Evolutionary conservation across 208 protist species (phyloP).

Genomic region (Histomonas meleagridis): DNA sequence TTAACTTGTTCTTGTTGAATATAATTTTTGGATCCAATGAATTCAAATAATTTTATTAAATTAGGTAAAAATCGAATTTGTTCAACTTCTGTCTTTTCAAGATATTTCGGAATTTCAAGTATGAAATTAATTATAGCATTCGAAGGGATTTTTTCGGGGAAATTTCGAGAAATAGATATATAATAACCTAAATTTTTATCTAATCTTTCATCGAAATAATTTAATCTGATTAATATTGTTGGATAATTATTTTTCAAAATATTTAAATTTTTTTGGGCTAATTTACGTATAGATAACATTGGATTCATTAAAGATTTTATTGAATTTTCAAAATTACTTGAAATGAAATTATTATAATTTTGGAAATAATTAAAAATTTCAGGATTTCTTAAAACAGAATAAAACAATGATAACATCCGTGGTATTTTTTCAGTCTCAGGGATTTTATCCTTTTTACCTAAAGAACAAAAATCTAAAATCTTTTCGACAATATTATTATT

Average conservation of each 20-base stretch:
- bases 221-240: too few relatives aligned
- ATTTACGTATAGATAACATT: background rate
- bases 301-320: background rate
- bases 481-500: background rate
- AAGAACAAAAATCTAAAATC: background rate
- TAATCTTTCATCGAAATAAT: too few relatives aligned
- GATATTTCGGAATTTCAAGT: background rate
- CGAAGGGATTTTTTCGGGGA: background rate
- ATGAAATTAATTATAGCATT: background rate
- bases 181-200: too few relatives aligned
- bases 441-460: background rate
- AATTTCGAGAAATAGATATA: background rate
- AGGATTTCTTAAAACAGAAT: background rate
- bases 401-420: background rate
- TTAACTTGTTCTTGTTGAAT: background rate
- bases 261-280: background rate
- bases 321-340: too few relatives aligned
- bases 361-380: background rate
- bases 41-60: background rate
- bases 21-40: background rate
- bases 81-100: background rate
- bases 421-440: background rate
- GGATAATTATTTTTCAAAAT: too few relatives aligned
- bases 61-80: background rate
- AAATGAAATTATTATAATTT: too few relatives aligned